Percentiles rank a stretch among this genome's conserved stretches.
These are phyloP conservation scores for Wickerhamomyces sydowiorum DNA, from an alignment of 805 yeast genomes.

Conservation along the genomic window DNA sequence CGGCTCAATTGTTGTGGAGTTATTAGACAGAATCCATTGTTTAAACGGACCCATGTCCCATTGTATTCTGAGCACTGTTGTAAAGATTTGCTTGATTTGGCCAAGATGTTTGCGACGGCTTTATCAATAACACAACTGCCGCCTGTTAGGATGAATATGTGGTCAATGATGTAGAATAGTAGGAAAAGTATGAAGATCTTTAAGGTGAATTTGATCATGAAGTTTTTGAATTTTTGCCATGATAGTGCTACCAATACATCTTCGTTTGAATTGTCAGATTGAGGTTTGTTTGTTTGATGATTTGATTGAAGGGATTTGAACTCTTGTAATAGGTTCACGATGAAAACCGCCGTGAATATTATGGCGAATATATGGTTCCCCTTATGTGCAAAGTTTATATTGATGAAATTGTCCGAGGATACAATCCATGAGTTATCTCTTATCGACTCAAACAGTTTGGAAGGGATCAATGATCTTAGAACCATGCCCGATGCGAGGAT, in stretches of 20 bases:
- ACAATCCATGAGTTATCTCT: conserved; percentile 3
- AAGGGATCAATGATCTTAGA: not conserved
- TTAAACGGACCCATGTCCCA: conserved; percentile 17
- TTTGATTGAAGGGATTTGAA: not conserved
- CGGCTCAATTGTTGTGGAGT: conserved; percentile 8
- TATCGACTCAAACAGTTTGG: not conserved
- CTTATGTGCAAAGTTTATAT: conserved; percentile 29
- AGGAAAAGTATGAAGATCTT: conserved; percentile 20
- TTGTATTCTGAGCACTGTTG: conserved; percentile 10
- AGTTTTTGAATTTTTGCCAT: conserved; percentile 14
- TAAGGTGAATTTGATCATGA: conserved; percentile 19
- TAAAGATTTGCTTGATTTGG: not conserved
- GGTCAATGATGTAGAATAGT: conserved; percentile 26
- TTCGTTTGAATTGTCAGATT: not conserved
- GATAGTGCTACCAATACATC: not conserved
- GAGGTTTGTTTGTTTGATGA: not conserved
- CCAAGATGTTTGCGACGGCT: conserved; percentile 7
- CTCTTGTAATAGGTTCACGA: conserved; percentile 1
- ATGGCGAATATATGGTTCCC: conserved; percentile 25
- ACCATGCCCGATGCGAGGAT: conserved; percentile 3
- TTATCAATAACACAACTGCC: conserved; percentile 24
- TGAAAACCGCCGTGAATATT: conserved; percentile 16
- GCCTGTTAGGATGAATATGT: conserved; percentile 26
- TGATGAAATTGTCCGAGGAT: conserved; percentile 23
- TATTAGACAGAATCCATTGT: conserved; percentile 10